Evolutionary conservation across 228 moss, liverwort and hornwort species (phyloP), one percentile per base, ranked within the genome.

Genomic region (Sphagnum magellanicum): DNA sequence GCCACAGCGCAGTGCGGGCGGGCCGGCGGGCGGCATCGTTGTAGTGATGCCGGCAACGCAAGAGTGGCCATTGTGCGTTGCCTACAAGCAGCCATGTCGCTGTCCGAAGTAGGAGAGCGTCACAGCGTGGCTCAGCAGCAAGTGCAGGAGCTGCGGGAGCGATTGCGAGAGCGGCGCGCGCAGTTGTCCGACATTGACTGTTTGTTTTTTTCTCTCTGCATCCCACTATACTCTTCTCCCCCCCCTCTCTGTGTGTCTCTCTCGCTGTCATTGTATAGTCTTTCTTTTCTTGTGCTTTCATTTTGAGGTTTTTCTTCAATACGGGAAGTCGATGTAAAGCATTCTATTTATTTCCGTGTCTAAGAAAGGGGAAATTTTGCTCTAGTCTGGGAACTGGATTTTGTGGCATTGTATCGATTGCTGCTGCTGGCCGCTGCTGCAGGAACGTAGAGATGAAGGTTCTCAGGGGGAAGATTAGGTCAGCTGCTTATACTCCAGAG

Each of bases 121-220:
- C 55, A 82, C 73, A 52, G 75, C 71, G 51, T 62, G 75, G 78
- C 80, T 17, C 70, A 16, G 74, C 71, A 72, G 46, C 71, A 76
- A 67, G 76, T 81, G 70, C 74, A 81, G 59, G 70, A 65, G 13
- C 50, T 87, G 72, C 81, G 80, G 60, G 80, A 70, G 6, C 74
- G 78, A 70, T 81, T 87, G 74, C 74, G 73, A 6, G 51, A 61
- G 16, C 75, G 68, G 72, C 72, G 83, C 60, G 74, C 70, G 32
- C 51, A 11, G 4, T 82, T 78, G 49, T 68, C 67, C 0, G 80
- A 87, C 12, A 72, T 64, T 50, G 80, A 87, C 76, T 83, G 87
- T 87, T 51, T 6, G 68, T 61, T 8, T 62, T 62, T 53, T 8
- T 10, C 15, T 63, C 63, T 68, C 53, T 68, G 12, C 15, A 11